Percentiles rank a stretch among this genome's conserved stretches.
Conservation (phyloP, 495 filamentous ascomycete genomes). For the Amorphotheca resinae region DNA sequence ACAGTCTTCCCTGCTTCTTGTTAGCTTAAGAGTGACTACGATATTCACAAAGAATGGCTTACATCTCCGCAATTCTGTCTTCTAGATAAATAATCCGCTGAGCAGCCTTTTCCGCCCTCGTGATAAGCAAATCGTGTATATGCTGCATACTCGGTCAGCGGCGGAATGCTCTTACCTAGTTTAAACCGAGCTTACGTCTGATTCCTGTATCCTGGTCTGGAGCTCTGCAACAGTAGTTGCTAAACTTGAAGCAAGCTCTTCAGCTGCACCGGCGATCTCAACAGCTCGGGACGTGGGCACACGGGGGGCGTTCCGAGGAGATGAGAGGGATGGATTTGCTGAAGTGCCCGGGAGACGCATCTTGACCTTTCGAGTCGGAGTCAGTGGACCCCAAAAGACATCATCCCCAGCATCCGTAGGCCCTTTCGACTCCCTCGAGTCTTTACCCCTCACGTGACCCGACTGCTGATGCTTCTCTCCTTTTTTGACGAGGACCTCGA, state of each 20-base stretch:
- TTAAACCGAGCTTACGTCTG: conserved; percentile 27
- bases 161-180: not conserved
- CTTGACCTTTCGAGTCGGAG: conserved; percentile 5
- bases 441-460: not conserved
- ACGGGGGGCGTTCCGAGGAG: not conserved
- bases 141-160: conserved; percentile 26
- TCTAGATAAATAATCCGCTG: conserved; percentile 39
- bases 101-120: conserved; percentile 37
- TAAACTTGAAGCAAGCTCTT: conserved; percentile 29
- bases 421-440: not conserved
- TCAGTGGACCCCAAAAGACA: conserved; percentile 14
- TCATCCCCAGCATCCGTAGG: conserved; percentile 2
- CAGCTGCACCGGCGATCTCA: conserved; percentile 28
- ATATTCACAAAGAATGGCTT: conserved; percentile 1
- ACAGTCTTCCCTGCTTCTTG: conserved; percentile 27
- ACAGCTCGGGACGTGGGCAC: conserved; percentile 18
- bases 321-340: not conserved
- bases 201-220: conserved; percentile 34
- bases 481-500: conserved; percentile 10
- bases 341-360: conserved; percentile 9
- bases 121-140: conserved; percentile 38
- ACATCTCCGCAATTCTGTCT: conserved; percentile 34
- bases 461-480: conserved; percentile 3
- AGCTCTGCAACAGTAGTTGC: conserved; percentile 26
- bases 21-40: too few species aligned